phyloP scores from a whole-genome alignment of 2,329 filamentous ascomycete genomes.

The Tricladium varicosporioides region DNA sequence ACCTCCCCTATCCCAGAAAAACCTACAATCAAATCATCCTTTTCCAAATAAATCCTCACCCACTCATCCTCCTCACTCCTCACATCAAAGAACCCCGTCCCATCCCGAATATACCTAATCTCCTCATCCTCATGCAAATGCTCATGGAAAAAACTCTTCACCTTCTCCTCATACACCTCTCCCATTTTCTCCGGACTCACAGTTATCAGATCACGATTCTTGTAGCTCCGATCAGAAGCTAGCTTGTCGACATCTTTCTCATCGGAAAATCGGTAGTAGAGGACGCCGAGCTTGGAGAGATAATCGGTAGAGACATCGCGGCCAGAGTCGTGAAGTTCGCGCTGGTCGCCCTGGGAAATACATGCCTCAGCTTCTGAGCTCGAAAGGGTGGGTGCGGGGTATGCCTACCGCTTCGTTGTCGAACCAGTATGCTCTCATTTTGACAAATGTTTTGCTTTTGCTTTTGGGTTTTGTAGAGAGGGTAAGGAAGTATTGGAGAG shows the following conservation, averaged over 20 bases:
- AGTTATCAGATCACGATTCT: constrained; percentile 90
- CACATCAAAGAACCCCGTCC: constrained; percentile 91
- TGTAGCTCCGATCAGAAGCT: constrained; percentile 75
- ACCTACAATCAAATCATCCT: constrained; percentile 72
- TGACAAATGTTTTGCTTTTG: constrained; percentile 26
- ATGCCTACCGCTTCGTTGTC: constrained; percentile 59
- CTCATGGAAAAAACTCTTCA: constrained; percentile 91
- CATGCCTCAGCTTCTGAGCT: constrained; percentile 6
- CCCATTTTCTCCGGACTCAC: constrained; percentile 87
- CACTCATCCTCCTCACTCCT: constrained; percentile 79
- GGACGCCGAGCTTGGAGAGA: constrained; percentile 73
- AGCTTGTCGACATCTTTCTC: constrained; percentile 70
- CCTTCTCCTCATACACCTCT: constrained; percentile 85
- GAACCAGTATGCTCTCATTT: constrained; percentile 70
- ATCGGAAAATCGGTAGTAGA: constrained; percentile 68
- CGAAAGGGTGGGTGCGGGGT: constrained; percentile 2
- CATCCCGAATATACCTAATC: constrained; percentile 90
- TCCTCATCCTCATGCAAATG: constrained; percentile 98
- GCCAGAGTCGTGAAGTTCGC: constrained; percentile 84
- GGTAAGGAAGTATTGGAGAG: neutral
- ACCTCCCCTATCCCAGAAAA: neutral
- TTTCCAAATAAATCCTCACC: constrained; percentile 82
- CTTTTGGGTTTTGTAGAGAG: neutral
- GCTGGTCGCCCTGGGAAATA: constrained; percentile 78
- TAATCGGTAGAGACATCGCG: constrained; percentile 61